phyloP scores from a whole-genome alignment of 495 filamentous ascomycete genomes.

The Penicillium samsonianum region DNA sequence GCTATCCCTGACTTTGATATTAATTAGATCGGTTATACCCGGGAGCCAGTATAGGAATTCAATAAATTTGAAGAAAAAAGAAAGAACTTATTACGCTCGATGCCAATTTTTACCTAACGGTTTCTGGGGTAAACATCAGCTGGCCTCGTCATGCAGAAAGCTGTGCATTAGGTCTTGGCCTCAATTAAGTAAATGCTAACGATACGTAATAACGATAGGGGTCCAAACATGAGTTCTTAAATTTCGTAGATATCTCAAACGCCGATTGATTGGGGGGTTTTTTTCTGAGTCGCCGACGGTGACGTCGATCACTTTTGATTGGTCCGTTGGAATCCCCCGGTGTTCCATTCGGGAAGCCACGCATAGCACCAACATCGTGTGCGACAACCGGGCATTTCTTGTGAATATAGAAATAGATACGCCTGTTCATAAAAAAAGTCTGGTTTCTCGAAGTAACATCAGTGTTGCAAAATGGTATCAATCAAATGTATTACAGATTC shows the following conservation, averaged over 20 bases:
- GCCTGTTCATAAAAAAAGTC: not conserved
- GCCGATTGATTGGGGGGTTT: not conserved
- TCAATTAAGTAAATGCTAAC: not conserved
- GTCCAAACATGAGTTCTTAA: not conserved
- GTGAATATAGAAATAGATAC: not conserved
- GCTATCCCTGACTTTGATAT: constrained; percentile 28
- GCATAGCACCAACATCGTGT: not conserved
- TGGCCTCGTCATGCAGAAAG: constrained; percentile 1
- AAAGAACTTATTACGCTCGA: not conserved
- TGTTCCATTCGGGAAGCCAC: not conserved
- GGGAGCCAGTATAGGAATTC: not conserved
- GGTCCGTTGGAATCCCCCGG: not conserved
- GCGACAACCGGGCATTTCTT: not conserved
- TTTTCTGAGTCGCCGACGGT: constrained; percentile 3
- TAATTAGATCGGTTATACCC: constrained; percentile 15
- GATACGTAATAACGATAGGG: constrained; percentile 9
- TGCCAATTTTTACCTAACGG: not conserved
- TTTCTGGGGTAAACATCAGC: not conserved
- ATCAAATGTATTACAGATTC: not conserved
- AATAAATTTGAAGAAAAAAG: not conserved
- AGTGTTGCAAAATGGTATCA: not conserved
- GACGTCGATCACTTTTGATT: not conserved
- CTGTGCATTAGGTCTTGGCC: not conserved
- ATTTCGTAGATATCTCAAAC: constrained; percentile 4
- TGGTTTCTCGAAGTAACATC: not conserved